A percentile compares a stretch with the other conserved stretches of the same genome.
Conservation (phyloP, 495 filamentous ascomycete species). For the Daldinia grandis region DNA sequence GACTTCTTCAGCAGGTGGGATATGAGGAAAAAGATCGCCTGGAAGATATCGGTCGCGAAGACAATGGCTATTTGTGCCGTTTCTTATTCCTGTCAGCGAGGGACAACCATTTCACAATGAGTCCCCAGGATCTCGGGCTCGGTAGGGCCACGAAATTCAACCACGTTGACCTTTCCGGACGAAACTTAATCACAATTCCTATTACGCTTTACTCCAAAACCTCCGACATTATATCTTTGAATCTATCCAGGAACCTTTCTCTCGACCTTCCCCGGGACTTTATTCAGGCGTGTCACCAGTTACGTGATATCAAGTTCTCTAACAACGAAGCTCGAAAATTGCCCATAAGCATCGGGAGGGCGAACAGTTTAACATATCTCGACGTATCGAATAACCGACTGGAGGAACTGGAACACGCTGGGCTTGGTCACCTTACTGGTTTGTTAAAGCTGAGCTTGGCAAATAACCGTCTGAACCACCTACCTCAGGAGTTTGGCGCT, state of each 20-base stretch:
- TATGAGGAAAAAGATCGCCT: constrained; percentile 88
- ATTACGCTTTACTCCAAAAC: constrained; percentile 92
- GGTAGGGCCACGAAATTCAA: constrained; percentile 83
- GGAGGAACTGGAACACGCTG: constrained; percentile 83
- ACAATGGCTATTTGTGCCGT: constrained; percentile 95
- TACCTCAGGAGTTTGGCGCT: constrained; percentile 82
- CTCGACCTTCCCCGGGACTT: constrained; percentile 96
- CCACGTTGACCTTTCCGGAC: constrained; percentile 90
- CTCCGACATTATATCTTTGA: constrained; percentile 91
- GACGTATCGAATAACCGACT: constrained; percentile 95
- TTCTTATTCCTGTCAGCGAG: constrained; percentile 92
- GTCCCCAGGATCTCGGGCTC: constrained; percentile 75
- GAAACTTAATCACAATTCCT: constrained; percentile 92
- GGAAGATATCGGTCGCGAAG: constrained; percentile 95
- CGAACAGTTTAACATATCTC: constrained; percentile 81
- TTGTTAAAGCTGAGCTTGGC: constrained; percentile 90
- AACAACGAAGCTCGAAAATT: constrained; percentile 89
- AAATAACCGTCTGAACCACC: constrained; percentile 82
- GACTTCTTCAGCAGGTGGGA: constrained; percentile 88
- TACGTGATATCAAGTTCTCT: constrained; percentile 94
- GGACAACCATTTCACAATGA: constrained; percentile 75
- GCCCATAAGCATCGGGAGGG: constrained; percentile 84
- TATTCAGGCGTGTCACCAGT: constrained; percentile 87
- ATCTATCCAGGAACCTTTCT: constrained; percentile 89
- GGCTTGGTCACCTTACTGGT: constrained; percentile 65